These are phyloP conservation scores for Colletotrichum sp. DNA, from an alignment of 2,329 filamentous ascomycete species.

Conservation along the genomic window DNA sequence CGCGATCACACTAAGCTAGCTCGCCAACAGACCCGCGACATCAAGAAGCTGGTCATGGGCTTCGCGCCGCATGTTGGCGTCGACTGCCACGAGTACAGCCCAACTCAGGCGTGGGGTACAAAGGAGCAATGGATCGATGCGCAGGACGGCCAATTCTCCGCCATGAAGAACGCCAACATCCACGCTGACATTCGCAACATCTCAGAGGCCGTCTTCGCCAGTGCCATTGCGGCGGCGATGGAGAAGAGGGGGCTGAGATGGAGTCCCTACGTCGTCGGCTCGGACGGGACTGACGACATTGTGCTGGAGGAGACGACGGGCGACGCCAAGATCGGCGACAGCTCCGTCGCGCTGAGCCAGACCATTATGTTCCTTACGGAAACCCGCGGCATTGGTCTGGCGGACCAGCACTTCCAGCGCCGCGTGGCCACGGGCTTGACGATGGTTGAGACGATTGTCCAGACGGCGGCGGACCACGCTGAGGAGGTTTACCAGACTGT, in stretches of 20 bases:
- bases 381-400: conserved; percentile 34
- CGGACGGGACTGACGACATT: not conserved
- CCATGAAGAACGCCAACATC: conserved; percentile 39
- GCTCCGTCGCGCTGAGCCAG: conserved; percentile 31
- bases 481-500: conserved; percentile 29
- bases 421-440: conserved; percentile 30
- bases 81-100: conserved; percentile 37
- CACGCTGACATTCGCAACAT: conserved; percentile 31
- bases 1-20: conserved; percentile 37
- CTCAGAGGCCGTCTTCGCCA: conserved; percentile 32
- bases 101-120: conserved; percentile 22
- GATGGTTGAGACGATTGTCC: conserved; percentile 30
- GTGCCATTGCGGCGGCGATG: conserved; percentile 31
- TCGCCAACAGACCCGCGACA: conserved; percentile 33
- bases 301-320: conserved; percentile 31
- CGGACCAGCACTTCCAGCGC: conserved; percentile 34
- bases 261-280: conserved; percentile 32
- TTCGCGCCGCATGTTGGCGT: conserved; percentile 34
- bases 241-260: conserved; percentile 30
- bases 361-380: conserved; percentile 33
- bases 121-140: conserved; percentile 27
- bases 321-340: conserved; percentile 34
- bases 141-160: conserved; percentile 34
- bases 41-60: conserved; percentile 31
- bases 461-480: conserved; percentile 33